Evolutionary conservation across 345 rosid species (phyloP), one percentile per base, ranked within the genome.

Genomic region (Laguncularia racemosa): DNA sequence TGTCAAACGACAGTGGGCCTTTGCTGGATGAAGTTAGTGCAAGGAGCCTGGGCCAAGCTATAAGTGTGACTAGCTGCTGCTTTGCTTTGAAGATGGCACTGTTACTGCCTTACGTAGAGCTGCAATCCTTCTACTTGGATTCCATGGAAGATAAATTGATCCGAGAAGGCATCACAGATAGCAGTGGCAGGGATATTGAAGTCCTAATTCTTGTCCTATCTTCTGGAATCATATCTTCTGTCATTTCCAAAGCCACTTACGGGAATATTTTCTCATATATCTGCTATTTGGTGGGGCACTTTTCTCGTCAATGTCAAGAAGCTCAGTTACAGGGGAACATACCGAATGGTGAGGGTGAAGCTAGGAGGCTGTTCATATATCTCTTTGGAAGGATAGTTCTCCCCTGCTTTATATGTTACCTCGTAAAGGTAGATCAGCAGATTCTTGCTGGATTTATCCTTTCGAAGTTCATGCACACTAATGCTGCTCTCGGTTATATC

Each of bases 401-500:
- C 61, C 99, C 97, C 0, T 51, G 73, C 55, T 84, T 85, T 52
- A 46, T 87, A 61, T 74, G 85, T 13, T 92, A 77, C 77, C 97
- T 90, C 38, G 84, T 85, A 51, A 84, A 74, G 74, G 86, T 79
- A 2, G 78, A 78, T 63, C 95, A 87, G 68, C 81, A 73, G 43
- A 74, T 87, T 51, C 75, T 93, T 17, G 99, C 99, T 0, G 97
- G 95, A 63, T 74, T 82, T 64, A 23, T 89, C 16, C 74, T 90
- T 47, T 76, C 96, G 1, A 84, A 81, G 66, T 81, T 75, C 64
- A 87, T 87, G 99, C 97, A 85, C 80, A 78, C 82, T 9, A 85
- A 78, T 70, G 75, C 84, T 50, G 76, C 85, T 64, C 73, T 90
- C 48, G 69, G 85, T 46, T 77, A 84, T 65, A 52, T 89, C 40